Evolutionary conservation across 306 rosid species (phyloP), one percentile per base, ranked within the genome.

Genomic region (Rosa rugosa): DNA sequence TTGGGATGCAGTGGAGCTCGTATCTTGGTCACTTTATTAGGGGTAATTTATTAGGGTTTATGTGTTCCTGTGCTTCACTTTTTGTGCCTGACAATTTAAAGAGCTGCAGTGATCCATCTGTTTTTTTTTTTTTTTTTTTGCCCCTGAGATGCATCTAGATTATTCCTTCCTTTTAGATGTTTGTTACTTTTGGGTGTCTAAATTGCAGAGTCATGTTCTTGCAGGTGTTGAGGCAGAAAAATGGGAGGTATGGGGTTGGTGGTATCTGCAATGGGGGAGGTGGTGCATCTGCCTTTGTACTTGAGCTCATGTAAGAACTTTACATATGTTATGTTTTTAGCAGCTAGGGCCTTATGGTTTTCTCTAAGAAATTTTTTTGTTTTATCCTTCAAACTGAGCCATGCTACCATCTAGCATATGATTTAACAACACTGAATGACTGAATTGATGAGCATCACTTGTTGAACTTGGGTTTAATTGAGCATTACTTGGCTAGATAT

Each of bases 1-100:
- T 73, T 94, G 84, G 97, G 97, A 44, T 92, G 99, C 88, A 94
- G 99, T 72, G 99, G 97, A 77, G 99, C 99, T 88, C 97, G 99
- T 54, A 91, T 94, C 84, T 86, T 92, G 86, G 89, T 92, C 72
- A 89, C 99, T 25, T 80, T 94, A 23, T 84, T 94, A 65, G 99
- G 99, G 97, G 97, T 94, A 91, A 80, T 66, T 76, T 77, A 27
- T 50, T 44, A 67, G 16, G 36, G 23, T 42, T 56, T 69, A 20
- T 73, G 54, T 77, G 59, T 67, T 47, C 23, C 13, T 45, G 4
- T 56, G 20, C 69, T 8, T 38, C 17, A 49, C 18, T 72, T 50
- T 50, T 67, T 77, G 64, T 77, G 49, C 73, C 49, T 22, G 14
- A 45, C 40, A 16, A 67, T 80, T 41, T 23, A 18, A 16, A 42